Conservation (phyloP, 192 early-diverging fungal genomes). For the Phlyctochytrium planicorne region DNA sequence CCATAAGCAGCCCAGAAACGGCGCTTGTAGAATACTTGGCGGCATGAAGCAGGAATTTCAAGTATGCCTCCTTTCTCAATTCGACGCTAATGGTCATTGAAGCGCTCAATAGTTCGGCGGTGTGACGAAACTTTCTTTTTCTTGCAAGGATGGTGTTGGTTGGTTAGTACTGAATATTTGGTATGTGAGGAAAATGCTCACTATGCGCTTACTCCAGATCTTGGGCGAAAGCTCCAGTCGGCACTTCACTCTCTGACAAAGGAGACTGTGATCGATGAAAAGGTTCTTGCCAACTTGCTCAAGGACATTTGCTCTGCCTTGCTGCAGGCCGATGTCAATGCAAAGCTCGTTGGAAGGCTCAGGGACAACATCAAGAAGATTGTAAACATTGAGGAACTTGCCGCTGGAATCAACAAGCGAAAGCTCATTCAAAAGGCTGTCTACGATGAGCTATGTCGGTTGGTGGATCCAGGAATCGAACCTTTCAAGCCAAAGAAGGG, state of each 20-base stretch:
- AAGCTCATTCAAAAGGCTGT: constrained; percentile 85
- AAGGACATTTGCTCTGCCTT: constrained; percentile 86
- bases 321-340: constrained; percentile 90
- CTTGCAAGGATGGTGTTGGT: no score
- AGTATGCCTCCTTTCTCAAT: constrained; percentile 49
- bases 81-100: no score
- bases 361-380: constrained; percentile 82
- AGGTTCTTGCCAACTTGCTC: constrained; percentile 56
- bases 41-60: constrained; percentile 76
- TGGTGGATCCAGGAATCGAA: constrained; percentile 81
- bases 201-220: no score
- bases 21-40: constrained; percentile 74
- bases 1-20: constrained; percentile 82
- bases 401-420: constrained; percentile 81
- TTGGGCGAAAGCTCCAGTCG: constrained; percentile 83
- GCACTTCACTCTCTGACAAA: constrained; percentile 74
- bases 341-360: constrained; percentile 76
- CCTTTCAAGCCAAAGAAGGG: constrained; percentile 85
- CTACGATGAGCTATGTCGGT: constrained; percentile 81
- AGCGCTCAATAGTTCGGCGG: no score
- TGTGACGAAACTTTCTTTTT: no score
- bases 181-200: no score
- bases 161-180: no score
- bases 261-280: constrained; percentile 86
- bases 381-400: constrained; percentile 80